Conservation (phyloP, 805 yeast genomes). For the Millerozyma miso region DNA sequence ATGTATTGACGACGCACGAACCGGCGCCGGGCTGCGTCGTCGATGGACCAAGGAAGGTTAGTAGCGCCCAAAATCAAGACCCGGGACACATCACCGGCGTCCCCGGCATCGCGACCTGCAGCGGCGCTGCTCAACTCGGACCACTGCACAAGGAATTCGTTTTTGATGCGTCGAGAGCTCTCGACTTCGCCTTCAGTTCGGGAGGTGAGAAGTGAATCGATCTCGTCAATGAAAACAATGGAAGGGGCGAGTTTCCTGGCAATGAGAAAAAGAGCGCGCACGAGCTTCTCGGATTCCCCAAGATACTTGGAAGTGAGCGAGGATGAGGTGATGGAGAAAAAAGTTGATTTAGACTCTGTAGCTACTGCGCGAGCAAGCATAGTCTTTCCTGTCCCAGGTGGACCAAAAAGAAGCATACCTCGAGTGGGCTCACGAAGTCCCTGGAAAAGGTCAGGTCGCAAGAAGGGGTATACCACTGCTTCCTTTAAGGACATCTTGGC, state of each 20-base stretch:
- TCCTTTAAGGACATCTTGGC: conserved; percentile 89
- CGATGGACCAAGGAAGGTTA: conserved; percentile 94
- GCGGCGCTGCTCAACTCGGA: conserved; percentile 83
- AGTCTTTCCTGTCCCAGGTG: conserved; percentile 99
- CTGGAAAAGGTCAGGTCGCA: conserved; percentile 86
- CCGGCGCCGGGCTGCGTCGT: conserved; percentile 93
- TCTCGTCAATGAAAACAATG: conserved; percentile 93
- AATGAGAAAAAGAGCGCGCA: conserved; percentile 78
- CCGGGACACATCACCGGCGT: conserved; percentile 43
- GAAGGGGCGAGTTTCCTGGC: conserved; percentile 88
- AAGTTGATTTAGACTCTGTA: conserved; percentile 88
- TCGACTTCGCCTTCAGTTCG: conserved; percentile 79
- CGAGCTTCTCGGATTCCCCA: conserved; percentile 93
- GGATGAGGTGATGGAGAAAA: conserved; percentile 87
- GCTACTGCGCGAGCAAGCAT: conserved; percentile 98
- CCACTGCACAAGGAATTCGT: conserved; percentile 94
- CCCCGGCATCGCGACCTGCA: conserved; percentile 60
- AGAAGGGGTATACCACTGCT: conserved; percentile 91
- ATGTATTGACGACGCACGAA: conserved; percentile 90
- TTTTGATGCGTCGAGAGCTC: conserved; percentile 83
- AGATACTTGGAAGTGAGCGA: conserved; percentile 81
- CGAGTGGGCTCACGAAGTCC: conserved; percentile 92
- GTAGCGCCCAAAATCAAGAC: conserved; percentile 94
- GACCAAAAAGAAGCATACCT: conserved; percentile 95
- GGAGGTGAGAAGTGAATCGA: conserved; percentile 82